phyloP scores from a whole-genome alignment of 2,329 filamentous ascomycete species.

The Rutstroemia sp. region DNA sequence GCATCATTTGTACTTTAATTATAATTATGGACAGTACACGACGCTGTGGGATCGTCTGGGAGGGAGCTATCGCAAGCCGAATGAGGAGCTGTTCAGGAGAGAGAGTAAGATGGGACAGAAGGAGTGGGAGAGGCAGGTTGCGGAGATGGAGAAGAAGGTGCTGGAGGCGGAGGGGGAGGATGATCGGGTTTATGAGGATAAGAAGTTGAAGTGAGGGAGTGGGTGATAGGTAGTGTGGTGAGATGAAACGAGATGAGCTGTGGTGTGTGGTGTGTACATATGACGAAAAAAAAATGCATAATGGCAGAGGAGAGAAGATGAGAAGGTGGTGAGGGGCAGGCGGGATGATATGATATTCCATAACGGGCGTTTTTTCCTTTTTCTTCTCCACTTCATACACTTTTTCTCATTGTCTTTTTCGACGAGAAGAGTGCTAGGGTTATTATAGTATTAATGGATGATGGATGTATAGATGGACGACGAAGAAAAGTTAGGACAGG shows the following conservation, averaged over 20 bases:
- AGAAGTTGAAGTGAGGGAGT: slow-evolving; percentile 14
- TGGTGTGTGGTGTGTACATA: not conserved
- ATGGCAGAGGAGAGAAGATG: too few relatives aligned
- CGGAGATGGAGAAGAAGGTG: slow-evolving; percentile 59
- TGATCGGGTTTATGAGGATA: slow-evolving; percentile 25
- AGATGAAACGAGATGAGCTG: not conserved
- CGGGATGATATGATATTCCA: too few relatives aligned
- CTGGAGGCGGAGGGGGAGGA: slow-evolving; percentile 42
- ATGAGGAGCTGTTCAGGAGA: slow-evolving; percentile 75
- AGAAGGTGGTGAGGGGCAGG: too few relatives aligned
- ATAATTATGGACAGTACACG: slow-evolving; percentile 93
- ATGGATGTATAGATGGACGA: too few relatives aligned
- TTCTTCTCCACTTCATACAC: too few relatives aligned
- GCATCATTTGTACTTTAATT: slow-evolving; percentile 83
- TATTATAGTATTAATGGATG: too few relatives aligned
- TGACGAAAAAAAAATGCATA: not conserved
- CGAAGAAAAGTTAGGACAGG: too few relatives aligned
- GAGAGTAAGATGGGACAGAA: slow-evolving; percentile 77
- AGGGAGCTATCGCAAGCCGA: slow-evolving; percentile 79
- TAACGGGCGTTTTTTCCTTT: too few relatives aligned
- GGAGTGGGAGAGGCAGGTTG: slow-evolving; percentile 75
- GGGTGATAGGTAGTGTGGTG: not conserved
- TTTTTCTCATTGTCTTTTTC: too few relatives aligned
- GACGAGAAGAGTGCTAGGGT: too few relatives aligned
- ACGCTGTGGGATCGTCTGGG: slow-evolving; percentile 86